These are phyloP conservation scores for Ophiosphaerella korrae DNA, from an alignment of 2,329 filamentous ascomycete genomes.

Conservation along the genomic window DNA sequence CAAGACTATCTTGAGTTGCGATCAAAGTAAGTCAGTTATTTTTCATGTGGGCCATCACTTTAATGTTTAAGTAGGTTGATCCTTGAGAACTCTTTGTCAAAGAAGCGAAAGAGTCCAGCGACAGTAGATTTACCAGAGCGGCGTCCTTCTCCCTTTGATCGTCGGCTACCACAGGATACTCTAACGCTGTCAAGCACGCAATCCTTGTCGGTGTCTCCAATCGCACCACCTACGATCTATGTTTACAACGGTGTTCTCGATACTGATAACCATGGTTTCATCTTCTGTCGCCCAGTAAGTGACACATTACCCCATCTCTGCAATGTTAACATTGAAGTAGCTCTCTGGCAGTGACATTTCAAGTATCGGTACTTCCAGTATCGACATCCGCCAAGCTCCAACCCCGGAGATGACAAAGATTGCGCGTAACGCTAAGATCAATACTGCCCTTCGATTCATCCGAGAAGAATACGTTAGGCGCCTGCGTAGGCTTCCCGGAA, in stretches of 20 bases:
- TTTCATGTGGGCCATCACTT: background rate
- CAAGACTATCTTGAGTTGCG: constrained; percentile 50
- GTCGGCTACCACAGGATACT: constrained; percentile 11
- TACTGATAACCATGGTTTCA: constrained; percentile 42
- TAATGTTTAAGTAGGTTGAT: constrained; percentile 16
- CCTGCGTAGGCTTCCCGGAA: constrained; percentile 36
- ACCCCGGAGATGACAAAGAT: constrained; percentile 43
- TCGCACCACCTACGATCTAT: constrained; percentile 13
- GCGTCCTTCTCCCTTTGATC: constrained; percentile 29
- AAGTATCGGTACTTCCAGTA: constrained; percentile 15
- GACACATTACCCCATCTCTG: background rate
- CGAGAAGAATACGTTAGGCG: constrained; percentile 45
- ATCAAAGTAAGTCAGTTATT: constrained; percentile 21
- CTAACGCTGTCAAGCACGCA: constrained; percentile 23
- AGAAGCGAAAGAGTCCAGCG: constrained; percentile 37
- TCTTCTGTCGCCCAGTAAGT: constrained; percentile 43
- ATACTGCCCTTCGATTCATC: constrained; percentile 43
- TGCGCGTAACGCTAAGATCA: constrained; percentile 33
- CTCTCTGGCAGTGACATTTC: constrained; percentile 20
- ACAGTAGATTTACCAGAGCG: constrained; percentile 16
- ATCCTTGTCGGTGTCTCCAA: constrained; percentile 30
- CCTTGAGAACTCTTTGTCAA: constrained; percentile 2
- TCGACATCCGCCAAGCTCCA: constrained; percentile 43
- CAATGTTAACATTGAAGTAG: constrained; percentile 7
- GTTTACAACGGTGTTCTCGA: constrained; percentile 52